Evolutionary conservation across 352 stramenopile species (phyloP).

Genomic region (Bremia lactucae): DNA sequence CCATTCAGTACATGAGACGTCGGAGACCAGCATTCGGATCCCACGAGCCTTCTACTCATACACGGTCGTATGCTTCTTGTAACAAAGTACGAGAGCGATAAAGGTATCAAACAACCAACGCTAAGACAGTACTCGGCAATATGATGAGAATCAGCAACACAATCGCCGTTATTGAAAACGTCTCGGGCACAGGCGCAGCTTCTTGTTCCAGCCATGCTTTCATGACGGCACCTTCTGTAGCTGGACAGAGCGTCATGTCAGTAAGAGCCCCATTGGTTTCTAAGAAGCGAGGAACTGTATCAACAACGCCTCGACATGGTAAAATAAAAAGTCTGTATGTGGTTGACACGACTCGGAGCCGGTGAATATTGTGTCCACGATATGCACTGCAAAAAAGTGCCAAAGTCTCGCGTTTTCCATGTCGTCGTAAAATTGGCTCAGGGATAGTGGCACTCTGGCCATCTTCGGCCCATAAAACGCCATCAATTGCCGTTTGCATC

Average conservation of each 20-base stretch:
- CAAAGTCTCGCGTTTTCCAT: no score
- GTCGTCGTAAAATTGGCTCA: conserved; percentile 37
- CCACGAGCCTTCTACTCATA: conserved; percentile 20
- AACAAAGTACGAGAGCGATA: conserved; percentile 31
- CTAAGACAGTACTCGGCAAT: conserved; percentile 25
- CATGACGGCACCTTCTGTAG: conserved; percentile 24
- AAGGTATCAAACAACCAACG: conserved; percentile 38
- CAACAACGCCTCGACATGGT: conserved; percentile 40
- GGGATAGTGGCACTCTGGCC: conserved; percentile 37
- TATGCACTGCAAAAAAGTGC: conserved; percentile 58
- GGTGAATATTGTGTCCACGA: conserved; percentile 30
- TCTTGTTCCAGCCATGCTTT: conserved; percentile 50
- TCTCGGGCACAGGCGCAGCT: conserved; percentile 20
- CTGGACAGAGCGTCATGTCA: conserved; percentile 38
- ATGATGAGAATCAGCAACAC: conserved; percentile 35
- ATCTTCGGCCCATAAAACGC: conserved; percentile 56
- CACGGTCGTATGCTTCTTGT: conserved; percentile 23
- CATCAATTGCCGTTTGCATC: conserved; percentile 17
- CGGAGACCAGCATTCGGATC: conserved; percentile 22
- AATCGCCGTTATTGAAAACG: conserved; percentile 47
- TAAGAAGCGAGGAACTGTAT: no score
- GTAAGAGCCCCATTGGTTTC: conserved; percentile 8
- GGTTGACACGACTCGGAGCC: conserved; percentile 38
- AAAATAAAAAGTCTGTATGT: conserved; percentile 51
- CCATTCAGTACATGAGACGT: conserved; percentile 25